phyloP scores from a whole-genome alignment of 768 basidiomycete genomes.

The Krasilnikovozyma curviuscula region DNA sequence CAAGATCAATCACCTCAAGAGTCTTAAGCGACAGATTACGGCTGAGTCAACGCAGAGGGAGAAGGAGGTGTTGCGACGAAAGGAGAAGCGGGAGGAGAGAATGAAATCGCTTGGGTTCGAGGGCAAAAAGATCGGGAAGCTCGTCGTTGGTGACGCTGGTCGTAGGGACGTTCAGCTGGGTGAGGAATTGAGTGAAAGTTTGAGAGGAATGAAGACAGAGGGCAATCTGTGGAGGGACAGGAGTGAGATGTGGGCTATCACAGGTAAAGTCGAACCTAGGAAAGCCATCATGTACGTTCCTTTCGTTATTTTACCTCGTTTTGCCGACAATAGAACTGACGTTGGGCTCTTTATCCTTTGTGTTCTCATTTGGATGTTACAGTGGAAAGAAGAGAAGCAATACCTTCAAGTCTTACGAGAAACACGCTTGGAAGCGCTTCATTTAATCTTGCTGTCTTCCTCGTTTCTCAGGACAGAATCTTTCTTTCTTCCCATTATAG shows the following conservation, averaged over 20 bases:
- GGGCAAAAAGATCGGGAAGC: conserved; percentile 61
- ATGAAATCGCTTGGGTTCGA: conserved; percentile 35
- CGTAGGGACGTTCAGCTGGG: conserved; percentile 70
- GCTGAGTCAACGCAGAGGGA: conserved; percentile 17
- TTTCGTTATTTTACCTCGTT: not conserved
- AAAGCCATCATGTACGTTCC: conserved; percentile 48
- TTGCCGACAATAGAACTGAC: not conserved
- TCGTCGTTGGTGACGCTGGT: conserved; percentile 42
- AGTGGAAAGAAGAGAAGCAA: conserved; percentile 17
- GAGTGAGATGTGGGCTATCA: conserved; percentile 65
- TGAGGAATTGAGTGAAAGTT: conserved; percentile 68
- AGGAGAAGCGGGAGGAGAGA: conserved; percentile 35
- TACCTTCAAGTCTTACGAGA: conserved; percentile 26
- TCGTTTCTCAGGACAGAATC: no score
- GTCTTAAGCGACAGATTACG: no score
- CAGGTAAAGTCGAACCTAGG: conserved; percentile 75
- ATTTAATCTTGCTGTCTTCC: no score
- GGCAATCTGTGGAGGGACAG: conserved; percentile 81
- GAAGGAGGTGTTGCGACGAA: conserved; percentile 25
- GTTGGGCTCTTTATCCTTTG: no score
- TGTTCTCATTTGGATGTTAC: conserved; percentile 5
- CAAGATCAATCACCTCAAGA: no score
- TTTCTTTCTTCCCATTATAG: no score
- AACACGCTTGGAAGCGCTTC: no score
- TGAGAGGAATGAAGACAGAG: conserved; percentile 76